Percentiles rank a stretch among this genome's conserved stretches.
Conservation (phyloP, 441 rosid species). For the Monsonia emarginata region DNA sequence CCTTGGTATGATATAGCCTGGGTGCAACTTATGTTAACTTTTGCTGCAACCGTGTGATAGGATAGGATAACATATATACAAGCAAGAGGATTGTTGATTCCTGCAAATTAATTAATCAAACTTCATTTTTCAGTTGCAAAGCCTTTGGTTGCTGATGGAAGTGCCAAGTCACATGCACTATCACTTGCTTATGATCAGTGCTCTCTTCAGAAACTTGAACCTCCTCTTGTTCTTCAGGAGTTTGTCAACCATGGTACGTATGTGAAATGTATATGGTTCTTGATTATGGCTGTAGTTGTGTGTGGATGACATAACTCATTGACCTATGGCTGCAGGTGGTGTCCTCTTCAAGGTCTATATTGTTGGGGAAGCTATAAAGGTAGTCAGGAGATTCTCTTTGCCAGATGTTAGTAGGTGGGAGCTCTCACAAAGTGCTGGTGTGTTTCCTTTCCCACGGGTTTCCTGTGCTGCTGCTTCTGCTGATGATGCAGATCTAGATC, state of each 20-base stretch:
- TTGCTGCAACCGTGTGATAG: neutral
- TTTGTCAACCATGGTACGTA: conserved; percentile 58
- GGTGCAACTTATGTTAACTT: neutral
- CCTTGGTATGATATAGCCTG: conserved; percentile 35
- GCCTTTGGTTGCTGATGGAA: conserved; percentile 59
- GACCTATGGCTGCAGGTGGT: conserved; percentile 43
- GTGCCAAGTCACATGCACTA: conserved; percentile 53
- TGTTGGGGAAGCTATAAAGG: conserved; percentile 57
- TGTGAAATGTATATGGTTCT: neutral
- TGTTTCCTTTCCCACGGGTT: conserved; percentile 70
- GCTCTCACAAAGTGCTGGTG: conserved; percentile 49
- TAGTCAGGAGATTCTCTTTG: conserved; percentile 52
- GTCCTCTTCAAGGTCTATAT: conserved; percentile 57
- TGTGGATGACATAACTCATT: neutral
- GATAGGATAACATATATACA: neutral
- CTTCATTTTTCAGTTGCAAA: conserved; percentile 43
- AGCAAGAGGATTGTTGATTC: neutral
- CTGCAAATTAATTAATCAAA: neutral
- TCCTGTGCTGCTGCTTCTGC: conserved; percentile 92
- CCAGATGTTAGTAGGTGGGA: conserved; percentile 47
- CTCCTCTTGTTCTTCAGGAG: conserved; percentile 56
- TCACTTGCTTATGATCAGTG: conserved; percentile 52
- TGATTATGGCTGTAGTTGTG: neutral
- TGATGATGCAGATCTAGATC: conserved; percentile 78
- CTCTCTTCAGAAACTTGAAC: conserved; percentile 50